Evolutionary conservation across 202 grass and related monocot species (phyloP).

Genomic region (Elaeis oleifera): DNA sequence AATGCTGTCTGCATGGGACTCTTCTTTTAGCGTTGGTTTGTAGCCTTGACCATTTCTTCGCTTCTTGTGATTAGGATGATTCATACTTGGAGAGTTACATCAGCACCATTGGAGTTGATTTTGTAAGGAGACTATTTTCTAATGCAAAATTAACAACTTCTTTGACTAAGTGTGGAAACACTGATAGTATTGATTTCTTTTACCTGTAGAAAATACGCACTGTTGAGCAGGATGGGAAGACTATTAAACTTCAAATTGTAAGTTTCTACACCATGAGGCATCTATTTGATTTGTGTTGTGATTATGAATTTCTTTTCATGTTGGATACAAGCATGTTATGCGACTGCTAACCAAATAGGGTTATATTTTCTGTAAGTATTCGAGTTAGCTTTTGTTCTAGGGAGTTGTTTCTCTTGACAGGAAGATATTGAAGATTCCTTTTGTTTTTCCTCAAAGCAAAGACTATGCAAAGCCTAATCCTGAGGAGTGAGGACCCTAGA

Average conservation of each 20-base stretch:
- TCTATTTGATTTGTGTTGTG: background rate
- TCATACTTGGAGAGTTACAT: constrained; percentile 15
- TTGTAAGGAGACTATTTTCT: background rate
- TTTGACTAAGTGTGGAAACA: background rate
- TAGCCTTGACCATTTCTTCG: background rate
- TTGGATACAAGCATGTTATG: background rate
- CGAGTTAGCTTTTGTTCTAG: no score
- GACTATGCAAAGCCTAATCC: no score
- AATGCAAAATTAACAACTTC: background rate
- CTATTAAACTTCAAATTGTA: constrained; percentile 12
- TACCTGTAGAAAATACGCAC: constrained; percentile 18
- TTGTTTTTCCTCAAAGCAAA: no score
- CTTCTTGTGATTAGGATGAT: constrained; percentile 4
- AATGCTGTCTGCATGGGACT: no score
- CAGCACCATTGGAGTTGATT: constrained; percentile 14
- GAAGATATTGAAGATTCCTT: no score
- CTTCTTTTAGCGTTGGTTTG: no score
- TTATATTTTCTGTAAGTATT: background rate
- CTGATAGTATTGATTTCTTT: background rate
- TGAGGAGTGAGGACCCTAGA: no score
- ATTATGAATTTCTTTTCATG: constrained; percentile 7
- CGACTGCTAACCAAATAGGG: background rate
- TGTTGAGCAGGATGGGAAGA: constrained; percentile 16
- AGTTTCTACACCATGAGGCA: constrained; percentile 1
- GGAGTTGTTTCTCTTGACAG: no score